phyloP scores from a whole-genome alignment of 352 stramenopile genomes.

The Globisporangium okanoganense region DNA sequence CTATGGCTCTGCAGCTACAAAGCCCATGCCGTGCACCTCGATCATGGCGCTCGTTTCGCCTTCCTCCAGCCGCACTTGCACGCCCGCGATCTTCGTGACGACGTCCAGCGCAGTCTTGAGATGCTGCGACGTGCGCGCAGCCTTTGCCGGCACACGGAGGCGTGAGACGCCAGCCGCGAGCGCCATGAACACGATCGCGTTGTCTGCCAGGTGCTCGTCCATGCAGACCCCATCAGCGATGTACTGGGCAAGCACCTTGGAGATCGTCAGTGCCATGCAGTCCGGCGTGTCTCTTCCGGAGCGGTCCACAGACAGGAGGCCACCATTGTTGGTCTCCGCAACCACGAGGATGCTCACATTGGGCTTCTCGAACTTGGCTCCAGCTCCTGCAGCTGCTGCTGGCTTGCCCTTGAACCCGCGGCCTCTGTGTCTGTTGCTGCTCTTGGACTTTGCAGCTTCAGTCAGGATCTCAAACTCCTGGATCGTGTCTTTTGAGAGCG shows the following conservation, averaged over 20 bases:
- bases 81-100: slow-evolving; percentile 33
- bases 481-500: slow-evolving; percentile 1
- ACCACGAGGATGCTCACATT: slow-evolving; percentile 37
- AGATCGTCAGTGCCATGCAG: slow-evolving; percentile 28
- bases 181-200: slow-evolving; percentile 65
- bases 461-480: slow-evolving; percentile 31
- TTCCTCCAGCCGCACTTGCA: slow-evolving; percentile 32
- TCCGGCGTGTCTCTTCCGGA: slow-evolving; percentile 38
- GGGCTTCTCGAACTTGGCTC: slow-evolving; percentile 20
- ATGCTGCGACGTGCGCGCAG: slow-evolving; percentile 41
- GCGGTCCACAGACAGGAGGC: slow-evolving; percentile 39
- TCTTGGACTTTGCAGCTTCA: slow-evolving; percentile 19
- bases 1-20: neutral
- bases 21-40: slow-evolving; percentile 45
- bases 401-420: neutral
- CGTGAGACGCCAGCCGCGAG: slow-evolving; percentile 47
- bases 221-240: slow-evolving; percentile 49
- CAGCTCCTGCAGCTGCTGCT: neutral
- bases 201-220: slow-evolving; percentile 73
- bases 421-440: neutral
- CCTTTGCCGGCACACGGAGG: slow-evolving; percentile 43
- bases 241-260: slow-evolving; percentile 20
- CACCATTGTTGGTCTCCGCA: slow-evolving; percentile 35
- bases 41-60: slow-evolving; percentile 36
- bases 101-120: slow-evolving; percentile 53